Base-by-base conservation (phyloP, 257 asterid species). In the Lithospermum erythrorhizon region DNA sequence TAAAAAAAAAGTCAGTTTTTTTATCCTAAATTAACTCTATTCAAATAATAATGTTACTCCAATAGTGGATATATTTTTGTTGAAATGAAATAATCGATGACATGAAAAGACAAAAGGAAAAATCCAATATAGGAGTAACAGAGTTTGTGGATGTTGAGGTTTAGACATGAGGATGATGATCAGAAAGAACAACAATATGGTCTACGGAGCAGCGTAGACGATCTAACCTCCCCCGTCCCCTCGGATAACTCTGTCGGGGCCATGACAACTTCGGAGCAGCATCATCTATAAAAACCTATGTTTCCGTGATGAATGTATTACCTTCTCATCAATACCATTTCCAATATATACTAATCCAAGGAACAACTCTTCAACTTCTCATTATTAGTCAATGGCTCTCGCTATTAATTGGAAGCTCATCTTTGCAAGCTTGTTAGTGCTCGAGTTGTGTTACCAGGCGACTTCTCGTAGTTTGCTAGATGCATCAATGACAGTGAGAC, bases 401-500 rank as follows among this genome's bases (percentile, higher is more conserved):
- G 16, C 53, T 6, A 21, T 51, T 8, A 45, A 58, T 47, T 63
- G 21, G 47, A 73, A 58, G 45, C 22, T 62, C 24, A 53, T 58
- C 58, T 47, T 73, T n/a, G 47, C 61, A 11, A 70, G 63, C 24
- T 3, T 70, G 17, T 18, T 73, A 47, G 29, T 62, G n/a, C 18
- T 73, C n/a, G 70, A 14, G 45, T 53, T 71, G 11, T 70, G 66
- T 48, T 47, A 68, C 61, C 55, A 16, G 7, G 66, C 62, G 58
- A 57, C 65, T 1, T 54, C 59, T 19, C 79, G 74, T 18, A 51
- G 61, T 0, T 3, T 65, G 7, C 60, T 65, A 5, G 69, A 61
- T 21, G 66, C 74, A 17, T 53, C 68, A 0, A 63, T 68, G 79
- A 62, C 21, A 0, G 71, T 68, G 62, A 70, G 23, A 10, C 79